Conservation (phyloP, 257 asterid genomes). For the Solanum paucissectum region DNA sequence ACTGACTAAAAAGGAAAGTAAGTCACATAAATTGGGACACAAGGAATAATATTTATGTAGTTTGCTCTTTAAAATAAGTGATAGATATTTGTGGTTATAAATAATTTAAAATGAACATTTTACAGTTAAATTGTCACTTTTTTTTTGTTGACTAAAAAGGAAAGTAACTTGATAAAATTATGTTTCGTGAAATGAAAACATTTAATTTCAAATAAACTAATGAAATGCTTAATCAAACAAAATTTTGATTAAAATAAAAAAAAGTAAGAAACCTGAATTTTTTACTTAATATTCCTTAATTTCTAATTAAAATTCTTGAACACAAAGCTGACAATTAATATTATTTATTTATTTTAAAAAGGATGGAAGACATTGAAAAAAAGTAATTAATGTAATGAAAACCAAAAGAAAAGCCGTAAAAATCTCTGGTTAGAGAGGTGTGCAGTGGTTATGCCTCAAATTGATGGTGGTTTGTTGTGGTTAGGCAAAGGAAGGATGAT, state of each 20-base stretch:
- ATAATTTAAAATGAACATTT: no score
- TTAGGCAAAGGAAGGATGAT: slow-evolving; percentile 1
- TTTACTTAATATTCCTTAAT: not conserved
- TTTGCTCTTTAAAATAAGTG: no score
- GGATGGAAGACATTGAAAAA: not conserved
- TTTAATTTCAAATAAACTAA: not conserved
- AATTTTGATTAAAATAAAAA: no score
- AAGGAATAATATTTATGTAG: no score
- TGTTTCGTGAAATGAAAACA: not conserved
- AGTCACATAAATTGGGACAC: no score
- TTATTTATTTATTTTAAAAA: not conserved
- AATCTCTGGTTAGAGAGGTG: not conserved
- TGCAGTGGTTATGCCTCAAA: not conserved
- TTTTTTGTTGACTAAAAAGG: no score
- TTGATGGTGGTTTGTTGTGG: not conserved
- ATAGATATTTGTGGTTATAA: no score
- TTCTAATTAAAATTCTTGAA: not conserved
- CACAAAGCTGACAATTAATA: not conserved
- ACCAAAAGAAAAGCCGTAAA: not conserved
- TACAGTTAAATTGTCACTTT: no score
- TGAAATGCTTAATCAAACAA: not conserved
- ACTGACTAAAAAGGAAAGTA: no score
- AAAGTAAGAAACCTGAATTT: not conserved
- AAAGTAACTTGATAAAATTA: not conserved
- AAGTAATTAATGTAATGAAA: not conserved